Conservation (phyloP, 352 stramenopile genomes). For the Phytophthora pini region DNA sequence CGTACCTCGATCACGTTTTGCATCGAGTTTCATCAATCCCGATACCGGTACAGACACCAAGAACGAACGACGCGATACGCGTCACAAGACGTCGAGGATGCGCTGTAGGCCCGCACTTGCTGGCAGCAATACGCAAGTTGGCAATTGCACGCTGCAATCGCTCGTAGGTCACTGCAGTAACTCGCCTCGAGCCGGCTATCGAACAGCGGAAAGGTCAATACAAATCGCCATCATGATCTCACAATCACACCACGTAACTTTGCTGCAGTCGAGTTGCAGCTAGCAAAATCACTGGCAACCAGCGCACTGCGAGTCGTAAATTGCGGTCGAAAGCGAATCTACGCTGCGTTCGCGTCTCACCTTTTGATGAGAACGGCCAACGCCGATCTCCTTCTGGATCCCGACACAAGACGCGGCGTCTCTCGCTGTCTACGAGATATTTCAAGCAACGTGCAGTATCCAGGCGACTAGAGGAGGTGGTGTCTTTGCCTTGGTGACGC, state of each 20-base stretch:
- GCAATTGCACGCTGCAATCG: background rate
- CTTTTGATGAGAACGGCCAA: slow-evolving; percentile 22
- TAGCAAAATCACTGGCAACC: slow-evolving; percentile 10
- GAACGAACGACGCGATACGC: background rate
- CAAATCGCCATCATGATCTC: slow-evolving; percentile 10
- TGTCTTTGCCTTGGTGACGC: slow-evolving; percentile 6
- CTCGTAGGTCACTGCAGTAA: background rate
- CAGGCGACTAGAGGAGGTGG: slow-evolving; percentile 4
- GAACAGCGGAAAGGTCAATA: slow-evolving; percentile 30
- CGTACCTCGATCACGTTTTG: background rate
- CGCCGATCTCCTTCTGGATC: slow-evolving; percentile 20
- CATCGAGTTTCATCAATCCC: background rate
- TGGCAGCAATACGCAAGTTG: background rate
- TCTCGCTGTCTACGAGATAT: slow-evolving; percentile 24
- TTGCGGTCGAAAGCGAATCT: slow-evolving; percentile 4
- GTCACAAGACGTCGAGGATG: background rate
- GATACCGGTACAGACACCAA: background rate
- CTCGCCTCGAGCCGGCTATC: slow-evolving; percentile 11
- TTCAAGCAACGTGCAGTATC: slow-evolving; percentile 11
- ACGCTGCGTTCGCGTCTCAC: slow-evolving; percentile 3
- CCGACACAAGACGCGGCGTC: slow-evolving; percentile 21
- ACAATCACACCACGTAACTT: slow-evolving; percentile 13
- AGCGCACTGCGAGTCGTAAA: slow-evolving; percentile 9
- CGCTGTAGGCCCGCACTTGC: background rate
- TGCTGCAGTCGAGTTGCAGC: slow-evolving; percentile 13